Percentiles rank a stretch among this genome's conserved stretches.
phyloP scores from a whole-genome alignment of 2,329 filamentous ascomycete genomes.

The Alternaria sp. region DNA sequence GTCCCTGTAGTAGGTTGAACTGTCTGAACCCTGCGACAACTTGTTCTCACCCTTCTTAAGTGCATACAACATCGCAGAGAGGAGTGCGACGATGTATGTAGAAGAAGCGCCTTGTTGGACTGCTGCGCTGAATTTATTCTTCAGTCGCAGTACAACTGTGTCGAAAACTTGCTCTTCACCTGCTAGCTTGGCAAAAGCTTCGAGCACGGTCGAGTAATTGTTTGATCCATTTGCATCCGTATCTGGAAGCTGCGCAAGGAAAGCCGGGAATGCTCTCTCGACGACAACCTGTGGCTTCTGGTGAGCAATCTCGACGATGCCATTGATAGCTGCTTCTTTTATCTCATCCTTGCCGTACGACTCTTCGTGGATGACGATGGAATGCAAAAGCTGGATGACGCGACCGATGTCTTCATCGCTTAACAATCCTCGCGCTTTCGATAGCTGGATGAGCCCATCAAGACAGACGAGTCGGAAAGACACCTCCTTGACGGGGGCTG shows the following conservation, averaged over 20 bases:
- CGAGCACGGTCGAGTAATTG: constrained; percentile 65
- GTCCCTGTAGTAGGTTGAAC: constrained; percentile 56
- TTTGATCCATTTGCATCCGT: constrained; percentile 56
- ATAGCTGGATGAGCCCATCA: constrained; percentile 55
- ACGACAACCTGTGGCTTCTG: constrained; percentile 69
- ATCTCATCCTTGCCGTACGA: constrained; percentile 64
- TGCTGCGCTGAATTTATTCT: constrained; percentile 68
- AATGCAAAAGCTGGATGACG: constrained; percentile 67
- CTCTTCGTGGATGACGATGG: constrained; percentile 68
- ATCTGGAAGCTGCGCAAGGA: constrained; percentile 70
- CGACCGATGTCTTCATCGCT: constrained; percentile 54
- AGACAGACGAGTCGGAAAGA: constrained; percentile 59
- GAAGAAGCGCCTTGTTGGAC: constrained; percentile 61
- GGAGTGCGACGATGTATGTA: constrained; percentile 65
- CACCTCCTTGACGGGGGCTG: constrained; percentile 57
- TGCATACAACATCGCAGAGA: constrained; percentile 69
- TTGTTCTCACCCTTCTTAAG: constrained; percentile 64
- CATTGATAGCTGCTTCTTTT: constrained; percentile 65
- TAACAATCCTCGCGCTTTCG: constrained; percentile 52
- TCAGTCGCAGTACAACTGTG: constrained; percentile 67
- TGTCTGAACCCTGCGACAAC: constrained; percentile 54
- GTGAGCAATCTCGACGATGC: constrained; percentile 68
- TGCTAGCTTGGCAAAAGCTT: constrained; percentile 70
- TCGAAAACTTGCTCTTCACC: constrained; percentile 69
- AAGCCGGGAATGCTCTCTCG: constrained; percentile 71